Conservation (phyloP, 306 rosid genomes). For the Casuarina equisetifolia region DNA sequence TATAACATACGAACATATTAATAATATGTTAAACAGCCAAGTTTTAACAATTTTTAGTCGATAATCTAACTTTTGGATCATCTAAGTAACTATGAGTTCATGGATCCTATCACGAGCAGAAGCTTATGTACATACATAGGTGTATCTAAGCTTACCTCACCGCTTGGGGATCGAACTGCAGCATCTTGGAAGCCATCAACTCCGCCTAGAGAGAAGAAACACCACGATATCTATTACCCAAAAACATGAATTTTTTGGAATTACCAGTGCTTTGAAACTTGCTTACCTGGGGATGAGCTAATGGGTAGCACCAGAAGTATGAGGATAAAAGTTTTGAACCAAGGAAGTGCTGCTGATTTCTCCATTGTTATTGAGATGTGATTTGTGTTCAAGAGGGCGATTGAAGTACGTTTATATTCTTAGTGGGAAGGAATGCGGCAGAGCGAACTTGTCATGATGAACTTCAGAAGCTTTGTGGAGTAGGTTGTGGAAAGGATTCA, state of each 20-base stretch:
- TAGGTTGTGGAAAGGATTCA: slow-evolving; percentile 15
- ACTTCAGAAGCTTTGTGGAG: slow-evolving; percentile 29
- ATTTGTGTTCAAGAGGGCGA: slow-evolving; percentile 6
- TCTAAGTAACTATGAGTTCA: too few species aligned
- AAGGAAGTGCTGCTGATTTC: slow-evolving; percentile 29
- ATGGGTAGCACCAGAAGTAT: slow-evolving; percentile 27
- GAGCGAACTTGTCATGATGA: slow-evolving; percentile 38
- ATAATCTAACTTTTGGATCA: too few species aligned
- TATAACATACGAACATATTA: too few species aligned
- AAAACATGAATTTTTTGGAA: neutral
- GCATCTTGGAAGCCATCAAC: slow-evolving; percentile 9
- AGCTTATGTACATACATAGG: neutral
- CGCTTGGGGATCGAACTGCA: slow-evolving; percentile 1
- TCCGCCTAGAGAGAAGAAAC: slow-evolving; percentile 9
- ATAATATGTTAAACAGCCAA: too few species aligned
- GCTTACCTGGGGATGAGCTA: slow-evolving; percentile 29
- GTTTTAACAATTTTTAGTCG: too few species aligned
- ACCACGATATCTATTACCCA: neutral
- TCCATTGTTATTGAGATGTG: neutral
- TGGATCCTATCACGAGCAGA: neutral
- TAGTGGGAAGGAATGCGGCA: slow-evolving; percentile 39
- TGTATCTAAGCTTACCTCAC: slow-evolving; percentile 17
- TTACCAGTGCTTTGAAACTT: neutral
- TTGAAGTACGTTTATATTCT: slow-evolving; percentile 29
- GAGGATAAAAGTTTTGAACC: slow-evolving; percentile 33